phyloP scores from a whole-genome alignment of 257 asterid genomes.

The Nicotiana tabacum region DNA sequence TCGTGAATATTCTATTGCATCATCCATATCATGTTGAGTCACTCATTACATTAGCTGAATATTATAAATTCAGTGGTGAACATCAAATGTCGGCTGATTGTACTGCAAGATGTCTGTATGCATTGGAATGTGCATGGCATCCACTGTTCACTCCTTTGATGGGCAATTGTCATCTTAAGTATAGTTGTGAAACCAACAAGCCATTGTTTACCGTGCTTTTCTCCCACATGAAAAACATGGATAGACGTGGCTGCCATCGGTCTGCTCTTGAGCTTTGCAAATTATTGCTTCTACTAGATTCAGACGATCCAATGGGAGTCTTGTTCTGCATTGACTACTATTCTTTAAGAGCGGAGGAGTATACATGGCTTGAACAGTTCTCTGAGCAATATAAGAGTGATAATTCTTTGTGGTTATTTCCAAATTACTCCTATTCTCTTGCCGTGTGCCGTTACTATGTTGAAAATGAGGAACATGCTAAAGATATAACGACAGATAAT shows the following conservation, averaged over 20 bases:
- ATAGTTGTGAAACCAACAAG: constrained; percentile 66
- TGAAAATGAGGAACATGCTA: constrained; percentile 34
- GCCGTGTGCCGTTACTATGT: constrained; percentile 72
- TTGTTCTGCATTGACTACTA: constrained; percentile 80
- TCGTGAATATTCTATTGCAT: constrained; percentile 59
- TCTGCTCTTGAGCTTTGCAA: constrained; percentile 92
- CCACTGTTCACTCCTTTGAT: constrained; percentile 66
- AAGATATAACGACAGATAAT: constrained; percentile 18
- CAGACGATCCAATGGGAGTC: constrained; percentile 86
- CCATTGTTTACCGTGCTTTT: constrained; percentile 75
- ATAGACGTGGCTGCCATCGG: constrained; percentile 91
- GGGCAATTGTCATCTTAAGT: constrained; percentile 61
- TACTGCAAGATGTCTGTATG: constrained; percentile 70
- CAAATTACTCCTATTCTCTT: constrained; percentile 80
- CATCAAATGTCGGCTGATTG: constrained; percentile 91
- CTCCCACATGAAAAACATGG: constrained; percentile 88
- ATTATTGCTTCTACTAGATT: constrained; percentile 76
- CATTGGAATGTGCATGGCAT: constrained; percentile 95
- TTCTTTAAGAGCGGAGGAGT: constrained; percentile 79
- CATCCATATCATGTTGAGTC: constrained; percentile 94
- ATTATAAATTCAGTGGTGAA: constrained; percentile 86
- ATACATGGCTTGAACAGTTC: constrained; percentile 74
- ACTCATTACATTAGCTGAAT: constrained; percentile 74
- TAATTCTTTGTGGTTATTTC: constrained; percentile 84
- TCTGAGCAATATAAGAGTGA: constrained; percentile 65